These are phyloP conservation scores for Perkinsela sp. DNA, from an alignment of 208 protist genomes.

Conservation along the genomic window DNA sequence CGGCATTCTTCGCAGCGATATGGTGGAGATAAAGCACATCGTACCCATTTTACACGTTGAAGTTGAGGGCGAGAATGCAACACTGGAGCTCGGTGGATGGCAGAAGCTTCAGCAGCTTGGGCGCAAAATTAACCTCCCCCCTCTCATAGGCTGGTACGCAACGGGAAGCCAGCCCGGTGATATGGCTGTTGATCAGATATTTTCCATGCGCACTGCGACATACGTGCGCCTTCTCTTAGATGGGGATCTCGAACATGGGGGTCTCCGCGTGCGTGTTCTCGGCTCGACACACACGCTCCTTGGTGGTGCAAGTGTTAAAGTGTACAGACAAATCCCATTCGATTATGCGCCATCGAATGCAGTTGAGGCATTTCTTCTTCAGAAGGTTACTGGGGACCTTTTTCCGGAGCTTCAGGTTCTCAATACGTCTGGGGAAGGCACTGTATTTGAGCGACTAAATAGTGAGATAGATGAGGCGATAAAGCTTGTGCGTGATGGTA, in stretches of 20 bases:
- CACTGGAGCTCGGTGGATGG: neutral
- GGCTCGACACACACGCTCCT: neutral
- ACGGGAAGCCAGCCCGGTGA: neutral
- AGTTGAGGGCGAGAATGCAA: neutral
- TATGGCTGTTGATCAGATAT: neutral
- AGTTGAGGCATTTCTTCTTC: neutral
- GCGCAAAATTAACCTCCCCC: neutral
- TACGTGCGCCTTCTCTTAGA: neutral
- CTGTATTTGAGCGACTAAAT: neutral
- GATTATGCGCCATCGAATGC: neutral
- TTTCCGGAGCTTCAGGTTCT: neutral
- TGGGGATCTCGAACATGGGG: neutral
- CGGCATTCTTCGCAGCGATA: neutral
- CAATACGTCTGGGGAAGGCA: neutral
- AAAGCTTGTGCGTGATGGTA: neutral
- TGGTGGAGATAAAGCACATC: neutral
- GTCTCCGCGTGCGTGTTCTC: neutral
- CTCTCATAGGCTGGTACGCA: neutral
- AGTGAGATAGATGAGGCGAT: neutral
- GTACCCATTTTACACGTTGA: neutral
- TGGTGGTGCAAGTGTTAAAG: neutral
- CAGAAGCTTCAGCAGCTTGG: neutral
- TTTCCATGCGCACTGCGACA: neutral
- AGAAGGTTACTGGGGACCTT: neutral
- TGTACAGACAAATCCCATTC: neutral